These are phyloP conservation scores for Chamaenerion angustifolium DNA, from an alignment of 345 rosid species.

Conservation along the genomic window DNA sequence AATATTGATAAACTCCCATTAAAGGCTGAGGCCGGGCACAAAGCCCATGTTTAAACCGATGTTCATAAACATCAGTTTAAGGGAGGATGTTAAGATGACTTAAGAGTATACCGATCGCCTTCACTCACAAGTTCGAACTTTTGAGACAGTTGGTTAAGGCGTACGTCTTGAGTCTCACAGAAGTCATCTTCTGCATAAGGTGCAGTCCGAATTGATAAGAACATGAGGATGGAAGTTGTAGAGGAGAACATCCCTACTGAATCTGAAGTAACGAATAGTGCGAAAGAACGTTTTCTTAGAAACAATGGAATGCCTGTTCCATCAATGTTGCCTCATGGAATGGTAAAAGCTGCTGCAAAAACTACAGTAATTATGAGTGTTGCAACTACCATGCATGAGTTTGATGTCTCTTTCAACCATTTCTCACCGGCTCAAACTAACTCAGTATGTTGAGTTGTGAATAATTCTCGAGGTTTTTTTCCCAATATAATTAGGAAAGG, in stretches of 20 bases:
- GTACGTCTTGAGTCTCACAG: not conserved
- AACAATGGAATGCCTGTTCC: constrained; percentile 12
- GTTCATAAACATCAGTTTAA: too few relatives aligned
- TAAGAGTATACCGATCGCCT: too few relatives aligned
- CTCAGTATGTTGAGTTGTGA: not conserved
- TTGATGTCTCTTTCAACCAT: constrained; percentile 16
- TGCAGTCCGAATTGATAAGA: constrained; percentile 14
- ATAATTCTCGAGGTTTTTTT: not conserved
- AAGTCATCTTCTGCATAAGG: constrained; percentile 15
- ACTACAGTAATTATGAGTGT: constrained; percentile 19
- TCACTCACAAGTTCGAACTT: too few relatives aligned
- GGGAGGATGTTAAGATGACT: too few relatives aligned
- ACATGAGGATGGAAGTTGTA: too few relatives aligned
- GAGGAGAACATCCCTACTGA: constrained; percentile 13
- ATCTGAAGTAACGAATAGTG: constrained; percentile 15
- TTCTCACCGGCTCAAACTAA: not conserved
- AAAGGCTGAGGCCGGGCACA: too few relatives aligned
- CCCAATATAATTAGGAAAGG: too few relatives aligned
- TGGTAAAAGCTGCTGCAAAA: constrained; percentile 22
- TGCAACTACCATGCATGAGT: constrained; percentile 18
- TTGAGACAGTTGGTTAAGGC: too few relatives aligned
- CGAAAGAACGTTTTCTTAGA: not conserved
- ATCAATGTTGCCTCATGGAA: constrained; percentile 14
- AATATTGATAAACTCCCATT: too few relatives aligned
- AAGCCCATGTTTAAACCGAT: too few relatives aligned